Evolutionary conservation across 2,329 filamentous ascomycete species (phyloP).

Genomic region (Ceratocystis papillata): DNA sequence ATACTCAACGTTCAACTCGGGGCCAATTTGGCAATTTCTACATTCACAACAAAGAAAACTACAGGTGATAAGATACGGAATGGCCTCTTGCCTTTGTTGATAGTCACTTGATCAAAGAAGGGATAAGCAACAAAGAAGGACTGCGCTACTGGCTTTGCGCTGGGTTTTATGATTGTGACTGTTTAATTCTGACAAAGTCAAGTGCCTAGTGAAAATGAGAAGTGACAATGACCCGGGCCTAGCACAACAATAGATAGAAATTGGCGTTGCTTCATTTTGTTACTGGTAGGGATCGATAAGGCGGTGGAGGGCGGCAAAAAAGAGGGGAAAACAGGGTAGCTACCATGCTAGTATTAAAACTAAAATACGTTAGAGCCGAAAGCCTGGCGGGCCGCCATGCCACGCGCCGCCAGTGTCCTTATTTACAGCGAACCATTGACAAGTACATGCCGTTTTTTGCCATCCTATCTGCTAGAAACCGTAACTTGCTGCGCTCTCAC

Average conservation of each 20-base stretch:
- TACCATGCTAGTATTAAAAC: background rate
- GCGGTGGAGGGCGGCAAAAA: slow-evolving; percentile 12
- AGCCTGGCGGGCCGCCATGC: background rate
- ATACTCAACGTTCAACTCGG: background rate
- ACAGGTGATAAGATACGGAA: no score
- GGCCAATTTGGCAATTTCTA: no score
- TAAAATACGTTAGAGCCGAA: background rate
- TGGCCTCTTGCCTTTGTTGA: no score
- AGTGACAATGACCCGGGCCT: background rate
- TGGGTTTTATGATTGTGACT: background rate
- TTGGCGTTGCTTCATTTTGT: background rate
- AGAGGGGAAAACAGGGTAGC: slow-evolving; percentile 2
- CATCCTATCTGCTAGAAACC: background rate
- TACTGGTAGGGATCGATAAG: background rate
- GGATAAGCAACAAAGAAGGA: no score
- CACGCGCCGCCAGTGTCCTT: no score
- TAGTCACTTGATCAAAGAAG: no score
- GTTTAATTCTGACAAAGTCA: background rate
- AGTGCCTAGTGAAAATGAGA: background rate
- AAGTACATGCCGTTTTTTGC: background rate
- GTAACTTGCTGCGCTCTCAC: background rate
- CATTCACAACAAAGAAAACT: no score
- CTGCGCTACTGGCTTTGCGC: background rate
- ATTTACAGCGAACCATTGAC: background rate
- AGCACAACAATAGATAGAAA: background rate